Conservation (phyloP, 164 flowering plant species). For the Umbilicus rupestris region DNA sequence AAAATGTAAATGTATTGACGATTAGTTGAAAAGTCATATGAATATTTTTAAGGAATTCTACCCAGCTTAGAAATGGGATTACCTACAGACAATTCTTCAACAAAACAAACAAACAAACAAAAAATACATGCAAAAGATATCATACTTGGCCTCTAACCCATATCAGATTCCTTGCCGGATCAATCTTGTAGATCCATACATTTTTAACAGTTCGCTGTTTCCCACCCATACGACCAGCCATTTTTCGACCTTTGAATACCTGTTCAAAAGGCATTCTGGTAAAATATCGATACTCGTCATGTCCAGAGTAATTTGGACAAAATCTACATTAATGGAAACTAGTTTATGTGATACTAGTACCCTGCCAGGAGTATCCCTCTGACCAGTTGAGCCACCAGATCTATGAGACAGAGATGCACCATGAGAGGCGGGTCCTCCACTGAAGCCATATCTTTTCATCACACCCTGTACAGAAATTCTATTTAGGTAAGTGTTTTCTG, state of each 20-base stretch:
- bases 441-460: conserved; percentile 70
- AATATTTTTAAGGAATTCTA: neutral
- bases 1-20: neutral
- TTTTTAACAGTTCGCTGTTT: conserved; percentile 72
- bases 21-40: neutral
- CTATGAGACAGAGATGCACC: conserved; percentile 89
- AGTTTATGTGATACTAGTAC: conserved; percentile 22
- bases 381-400: conserved; percentile 86
- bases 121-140: conserved; percentile 9
- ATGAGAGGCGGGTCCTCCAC: conserved; percentile 79
- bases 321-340: neutral
- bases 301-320: neutral
- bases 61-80: neutral
- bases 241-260: conserved; percentile 86
- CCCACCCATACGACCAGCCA: conserved; percentile 97
- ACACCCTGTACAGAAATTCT: conserved; percentile 48
- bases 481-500: neutral
- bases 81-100: neutral
- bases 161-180: conserved; percentile 78
- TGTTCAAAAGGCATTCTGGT: conserved; percentile 15
- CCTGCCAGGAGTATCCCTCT: conserved; percentile 91
- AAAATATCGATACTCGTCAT: neutral
- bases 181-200: conserved; percentile 89
- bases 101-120: neutral
- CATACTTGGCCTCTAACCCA: conserved; percentile 91